Percentiles rank a stretch among this genome's conserved stretches.
phyloP scores from a whole-genome alignment of 2,329 filamentous ascomycete species.

The Magnaporthiopsis rhizophila region DNA sequence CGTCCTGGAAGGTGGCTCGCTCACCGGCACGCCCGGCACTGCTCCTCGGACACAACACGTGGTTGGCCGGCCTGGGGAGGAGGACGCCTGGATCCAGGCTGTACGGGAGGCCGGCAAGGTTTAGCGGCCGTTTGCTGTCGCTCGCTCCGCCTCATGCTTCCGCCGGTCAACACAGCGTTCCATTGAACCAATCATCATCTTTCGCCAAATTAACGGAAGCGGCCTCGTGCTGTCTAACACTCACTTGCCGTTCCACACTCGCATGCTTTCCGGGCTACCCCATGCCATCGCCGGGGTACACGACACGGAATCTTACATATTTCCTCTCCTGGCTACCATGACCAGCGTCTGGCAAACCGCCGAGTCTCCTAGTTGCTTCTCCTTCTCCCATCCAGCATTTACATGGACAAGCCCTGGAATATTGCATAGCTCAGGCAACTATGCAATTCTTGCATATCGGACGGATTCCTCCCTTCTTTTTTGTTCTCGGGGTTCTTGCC shows the following conservation, averaged over 20 bases:
- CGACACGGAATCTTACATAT: neutral
- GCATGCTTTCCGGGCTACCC: neutral
- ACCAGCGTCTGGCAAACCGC: neutral
- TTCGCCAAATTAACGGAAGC: too few relatives aligned
- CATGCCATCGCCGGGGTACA: neutral
- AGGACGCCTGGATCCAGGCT: slow-evolving; percentile 37
- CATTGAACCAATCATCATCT: neutral
- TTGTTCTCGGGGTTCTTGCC: neutral
- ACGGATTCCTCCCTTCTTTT: neutral
- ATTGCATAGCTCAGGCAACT: neutral
- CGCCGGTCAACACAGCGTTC: too few relatives aligned
- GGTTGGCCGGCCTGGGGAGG: slow-evolving; percentile 35
- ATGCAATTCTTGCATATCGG: neutral
- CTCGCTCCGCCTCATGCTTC: neutral
- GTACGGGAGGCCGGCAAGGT: slow-evolving; percentile 32
- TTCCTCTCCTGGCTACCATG: neutral
- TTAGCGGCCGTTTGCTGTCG: slow-evolving; percentile 9
- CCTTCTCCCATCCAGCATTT: neutral
- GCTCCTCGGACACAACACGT: slow-evolving; percentile 23
- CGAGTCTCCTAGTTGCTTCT: neutral
- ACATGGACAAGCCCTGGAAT: neutral
- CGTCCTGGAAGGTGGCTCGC: slow-evolving; percentile 23
- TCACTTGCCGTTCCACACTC: neutral
- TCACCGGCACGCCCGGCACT: neutral
- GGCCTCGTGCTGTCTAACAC: neutral